Base-by-base conservation (phyloP, 306 rosid species). In the Cajanus cajan region DNA sequence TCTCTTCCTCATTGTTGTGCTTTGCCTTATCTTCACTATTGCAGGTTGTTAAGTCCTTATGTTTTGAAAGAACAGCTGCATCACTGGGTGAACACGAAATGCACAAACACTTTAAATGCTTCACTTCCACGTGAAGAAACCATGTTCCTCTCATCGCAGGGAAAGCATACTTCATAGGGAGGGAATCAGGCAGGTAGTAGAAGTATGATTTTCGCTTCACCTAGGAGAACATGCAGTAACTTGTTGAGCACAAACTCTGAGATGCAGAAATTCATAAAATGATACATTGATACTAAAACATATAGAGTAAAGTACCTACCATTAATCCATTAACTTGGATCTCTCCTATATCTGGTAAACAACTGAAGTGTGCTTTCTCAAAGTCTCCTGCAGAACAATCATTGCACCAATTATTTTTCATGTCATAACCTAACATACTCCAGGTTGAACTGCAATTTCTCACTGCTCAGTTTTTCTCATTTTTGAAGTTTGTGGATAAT, bases 41-140 rank as follows among this genome's bases (percentile, higher is more conserved):
- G 79, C 70, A 62, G 22, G 71, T 24, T 71, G 15, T 48, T 8
- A 39, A 44, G 76, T 37, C 65, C 52, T 22, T 68, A 11, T 78
- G 78, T 50, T 84, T 68, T 7, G 43, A 83, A 82, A 74, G 73
- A 67, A 47, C n/a, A 76, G 72, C 48, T 2, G 18, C 65, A 24
- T 58, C 67, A 25, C 25, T 11, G 18, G 76, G 86, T 52, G 71
- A 55, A 65, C 58, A 57, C 3, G 87, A 82, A 73, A 45, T 33
- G 28, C 43, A 37, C 66, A 62, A 70, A 65, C 64, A 41, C 22
- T 62, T 73, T 66, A 73, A 77, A 73, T 76, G 44, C 58, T 21
- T 72, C 33, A 71, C 93, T 78, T 90, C 86, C 19, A 85, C 87
- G 54, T 78, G 93, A 74, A 94, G 90, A 89, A 90, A 90, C 93